Base-by-base conservation (phyloP, 1,139 yeast species). In the Debaryomyces fabryi region DNA sequence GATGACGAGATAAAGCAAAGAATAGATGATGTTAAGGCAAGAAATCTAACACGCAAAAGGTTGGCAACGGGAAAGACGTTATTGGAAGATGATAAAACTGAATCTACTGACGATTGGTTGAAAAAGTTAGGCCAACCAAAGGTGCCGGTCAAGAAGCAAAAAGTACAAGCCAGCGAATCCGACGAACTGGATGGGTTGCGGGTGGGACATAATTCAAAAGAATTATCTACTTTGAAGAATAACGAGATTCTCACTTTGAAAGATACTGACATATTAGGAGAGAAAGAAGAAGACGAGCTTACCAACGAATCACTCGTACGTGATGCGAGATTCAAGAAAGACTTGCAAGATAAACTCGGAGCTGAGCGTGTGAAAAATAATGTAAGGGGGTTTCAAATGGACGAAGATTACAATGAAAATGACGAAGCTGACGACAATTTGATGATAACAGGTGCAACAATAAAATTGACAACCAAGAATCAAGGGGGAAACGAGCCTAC, bases 181-280 rank as follows among this genome's bases (percentile, higher is more conserved):
- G 18, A 29, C 9, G 36, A 47, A 25, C 10, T 16, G 3, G 39
- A 44, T n/a, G 46, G 42, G 7, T 49, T 80, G 3, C 71, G 67
- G 38, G 77, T 84, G 8, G 76, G 74, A 0, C 88, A 83, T 59
- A 67, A 64, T 37, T 46, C 69, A 4, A 58, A 62, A 6, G 82
- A 79, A 20, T 58, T 82, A n/a, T 60, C 61, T 2, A 62, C 58
- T 6, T 50, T 74, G n/a, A 59, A 60, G 6, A 71, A 71, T n/a
- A 81, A 79, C 18, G 80, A 81, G 0, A 72, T 88, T 1, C 68
- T 90, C 46, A 88, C 93, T 0, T 68, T 89, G 41, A 80, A 85
- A 48, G 97, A 90, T 52, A 63, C 71, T 1, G 71, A 72, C 6
- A 67, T 88, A 2, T 56, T 81, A 23, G 83, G 76, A 34, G 83